These are phyloP conservation scores for Vaccinium vitisidaea DNA, from an alignment of 148 eudicot species.

Conservation along the genomic window DNA sequence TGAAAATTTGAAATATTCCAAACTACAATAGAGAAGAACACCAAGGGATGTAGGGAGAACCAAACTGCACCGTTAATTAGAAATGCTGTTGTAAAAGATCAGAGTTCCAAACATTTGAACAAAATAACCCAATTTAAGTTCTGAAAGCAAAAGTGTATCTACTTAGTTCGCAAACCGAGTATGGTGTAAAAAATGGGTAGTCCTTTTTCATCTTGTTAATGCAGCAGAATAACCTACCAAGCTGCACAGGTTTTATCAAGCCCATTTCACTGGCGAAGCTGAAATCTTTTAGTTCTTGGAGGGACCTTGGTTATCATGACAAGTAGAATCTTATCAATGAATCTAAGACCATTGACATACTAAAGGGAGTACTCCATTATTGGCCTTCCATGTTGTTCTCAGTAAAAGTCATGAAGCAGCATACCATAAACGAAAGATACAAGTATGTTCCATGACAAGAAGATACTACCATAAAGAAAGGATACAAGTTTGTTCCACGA, in stretches of 20 bases:
- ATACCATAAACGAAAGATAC: slow-evolving; percentile 70
- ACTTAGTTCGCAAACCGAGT: not conserved
- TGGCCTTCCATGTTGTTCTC: not conserved
- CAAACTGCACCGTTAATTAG: not conserved
- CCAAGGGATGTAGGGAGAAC: not conserved
- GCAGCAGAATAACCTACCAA: slow-evolving; percentile 1
- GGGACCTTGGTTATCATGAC: slow-evolving; percentile 1
- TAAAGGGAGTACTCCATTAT: not conserved
- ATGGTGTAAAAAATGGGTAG: not conserved
- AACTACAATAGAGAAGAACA: not conserved
- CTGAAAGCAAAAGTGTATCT: not conserved
- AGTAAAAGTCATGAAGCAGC: not conserved
- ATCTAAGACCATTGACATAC: not conserved
- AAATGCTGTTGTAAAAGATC: not conserved
- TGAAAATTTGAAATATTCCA: not conserved
- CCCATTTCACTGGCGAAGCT: not conserved
- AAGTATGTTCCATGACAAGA: slow-evolving; percentile 66
- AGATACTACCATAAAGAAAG: slow-evolving; percentile 46
- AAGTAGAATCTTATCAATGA: not conserved
- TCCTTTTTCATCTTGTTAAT: not conserved
- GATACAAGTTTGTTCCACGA: slow-evolving; percentile 86
- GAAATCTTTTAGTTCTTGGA: not conserved
- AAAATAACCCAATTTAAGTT: not conserved
- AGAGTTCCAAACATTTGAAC: not conserved
- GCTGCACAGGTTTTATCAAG: not conserved